Evolutionary conservation across 768 basidiomycete species (phyloP).

Genomic region (Phanerochaete carnosa): DNA sequence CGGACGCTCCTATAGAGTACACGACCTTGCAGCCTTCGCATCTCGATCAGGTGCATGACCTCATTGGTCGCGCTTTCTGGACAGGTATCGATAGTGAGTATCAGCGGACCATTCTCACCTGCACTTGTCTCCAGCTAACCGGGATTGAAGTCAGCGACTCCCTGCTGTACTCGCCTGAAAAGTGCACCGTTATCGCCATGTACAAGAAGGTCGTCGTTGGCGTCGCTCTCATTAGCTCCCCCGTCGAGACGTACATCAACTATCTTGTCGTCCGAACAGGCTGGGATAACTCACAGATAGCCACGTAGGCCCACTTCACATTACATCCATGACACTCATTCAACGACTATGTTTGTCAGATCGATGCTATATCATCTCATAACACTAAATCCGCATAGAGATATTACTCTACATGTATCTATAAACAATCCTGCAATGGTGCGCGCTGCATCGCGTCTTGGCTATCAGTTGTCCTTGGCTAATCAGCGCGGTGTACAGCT

Average conservation of each 20-base stretch:
- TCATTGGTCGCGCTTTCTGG: conserved; percentile 72
- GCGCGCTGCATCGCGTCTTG: neutral
- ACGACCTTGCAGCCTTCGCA: conserved; percentile 55
- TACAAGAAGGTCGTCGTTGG: conserved; percentile 74
- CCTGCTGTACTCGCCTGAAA: conserved; percentile 64
- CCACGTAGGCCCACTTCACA: conserved; percentile 47
- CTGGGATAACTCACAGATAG: conserved; percentile 79
- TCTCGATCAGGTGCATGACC: conserved; percentile 67
- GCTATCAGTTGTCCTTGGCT: neutral
- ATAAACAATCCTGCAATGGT: conserved; percentile 68
- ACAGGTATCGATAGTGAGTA: conserved; percentile 66
- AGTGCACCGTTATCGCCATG: conserved; percentile 70
- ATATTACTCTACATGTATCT: conserved; percentile 82
- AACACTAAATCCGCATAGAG: conserved; percentile 64
- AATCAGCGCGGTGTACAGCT: conserved; percentile 37
- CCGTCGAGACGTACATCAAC: conserved; percentile 79
- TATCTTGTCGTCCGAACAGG: conserved; percentile 76
- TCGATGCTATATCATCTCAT: conserved; percentile 79
- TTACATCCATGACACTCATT: neutral
- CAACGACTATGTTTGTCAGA: conserved; percentile 32
- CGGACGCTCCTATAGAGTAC: conserved; percentile 58
- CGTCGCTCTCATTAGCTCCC: conserved; percentile 72
- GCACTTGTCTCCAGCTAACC: conserved; percentile 7
- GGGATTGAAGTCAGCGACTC: conserved; percentile 60
- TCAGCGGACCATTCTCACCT: neutral